Evolutionary conservation across 2,329 filamentous ascomycete genomes (phyloP).

Genomic region (Cladorrhinum sp.): DNA sequence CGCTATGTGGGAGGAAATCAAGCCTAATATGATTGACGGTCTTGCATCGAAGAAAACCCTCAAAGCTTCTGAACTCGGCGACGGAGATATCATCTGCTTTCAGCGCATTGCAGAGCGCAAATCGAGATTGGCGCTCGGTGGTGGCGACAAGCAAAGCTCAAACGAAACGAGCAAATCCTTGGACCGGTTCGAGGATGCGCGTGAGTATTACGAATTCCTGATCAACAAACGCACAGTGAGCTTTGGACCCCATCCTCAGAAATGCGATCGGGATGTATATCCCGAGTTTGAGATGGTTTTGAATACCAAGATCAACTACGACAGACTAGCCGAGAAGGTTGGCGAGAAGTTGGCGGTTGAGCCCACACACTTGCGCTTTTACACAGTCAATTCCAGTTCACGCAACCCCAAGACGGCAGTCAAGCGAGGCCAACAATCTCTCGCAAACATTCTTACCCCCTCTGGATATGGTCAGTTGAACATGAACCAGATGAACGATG

Average conservation of each 20-base stretch:
- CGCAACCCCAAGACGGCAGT: conserved; percentile 76
- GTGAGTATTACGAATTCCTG: conserved; percentile 90
- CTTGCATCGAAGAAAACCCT: conserved; percentile 90
- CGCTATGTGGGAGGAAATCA: conserved; percentile 93
- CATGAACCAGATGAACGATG: conserved; percentile 68
- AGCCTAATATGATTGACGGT: conserved; percentile 92
- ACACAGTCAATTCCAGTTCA: conserved; percentile 73
- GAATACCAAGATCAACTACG: conserved; percentile 86
- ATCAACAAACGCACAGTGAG: conserved; percentile 76
- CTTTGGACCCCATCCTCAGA: conserved; percentile 67
- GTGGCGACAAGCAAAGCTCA: conserved; percentile 38
- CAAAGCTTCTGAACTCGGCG: conserved; percentile 88
- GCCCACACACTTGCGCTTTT: conserved; percentile 86
- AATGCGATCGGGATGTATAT: conserved; percentile 55
- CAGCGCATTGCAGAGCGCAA: conserved; percentile 62
- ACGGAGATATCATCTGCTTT: conserved; percentile 96
- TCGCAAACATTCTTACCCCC: conserved; percentile 75
- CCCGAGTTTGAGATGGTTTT: conserved; percentile 72
- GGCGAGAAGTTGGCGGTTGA: conserved; percentile 74
- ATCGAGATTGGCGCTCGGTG: conserved; percentile 38
- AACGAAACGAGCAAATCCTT: conserved; percentile 34
- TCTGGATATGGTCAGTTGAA: conserved; percentile 70
- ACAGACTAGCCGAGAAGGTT: conserved; percentile 79
- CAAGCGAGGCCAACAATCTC: conserved; percentile 69
- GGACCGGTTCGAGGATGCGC: conserved; percentile 66